Evolutionary conservation across 106 monocot genomes (phyloP), one percentile per base, ranked within the genome.

Genomic region (Cymbidium sinense): DNA sequence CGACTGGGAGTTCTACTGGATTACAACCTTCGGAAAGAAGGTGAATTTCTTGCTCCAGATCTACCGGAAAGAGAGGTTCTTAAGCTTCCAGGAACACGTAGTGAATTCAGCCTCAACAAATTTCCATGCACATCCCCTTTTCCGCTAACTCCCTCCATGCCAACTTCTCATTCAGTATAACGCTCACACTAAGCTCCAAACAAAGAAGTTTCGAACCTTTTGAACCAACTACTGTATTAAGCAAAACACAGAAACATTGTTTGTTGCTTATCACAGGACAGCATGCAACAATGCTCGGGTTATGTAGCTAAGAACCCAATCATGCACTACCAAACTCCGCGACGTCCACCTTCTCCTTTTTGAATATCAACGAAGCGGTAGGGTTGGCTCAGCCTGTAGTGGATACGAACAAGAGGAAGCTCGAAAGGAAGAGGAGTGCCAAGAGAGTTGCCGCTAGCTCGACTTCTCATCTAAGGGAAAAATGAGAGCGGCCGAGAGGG

Each of bases 101-200:
- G 15, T 7, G 89, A 79, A 41, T 55, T 75, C 78, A 77, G 88
- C 70, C 87, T 79, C 43, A 75, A 70, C 18, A 84, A 43, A 75
- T 79, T 88, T 54, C 55, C 86, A 51, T 81, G 55, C 13, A 78
- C 69, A 72, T 90, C 91, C 27, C 25, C 88, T 61, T 64, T 85
- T 9, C 35, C 34, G 81, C n/a, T 55, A 28, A 39, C 73, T 41
- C 88, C 88, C 54, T 86, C 92, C 95, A 95, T 95, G 18, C 73
- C 28, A 15, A 62, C 41, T 71, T 71, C 71, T 36, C 36, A 71
- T 71, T n/a, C 77, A 74, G 44, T 47, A 43, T 0, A 74, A 74
- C 37, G 20, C 34, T 71, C 20, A n/a, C 74, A 74, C 10, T 8
- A 73, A 27, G 21, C 73, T 43, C 43, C 2, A 34, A 18, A 36